Evolutionary conservation across 1,139 yeast genomes (phyloP).

Genomic region (Scheffersomyces stambukii): DNA sequence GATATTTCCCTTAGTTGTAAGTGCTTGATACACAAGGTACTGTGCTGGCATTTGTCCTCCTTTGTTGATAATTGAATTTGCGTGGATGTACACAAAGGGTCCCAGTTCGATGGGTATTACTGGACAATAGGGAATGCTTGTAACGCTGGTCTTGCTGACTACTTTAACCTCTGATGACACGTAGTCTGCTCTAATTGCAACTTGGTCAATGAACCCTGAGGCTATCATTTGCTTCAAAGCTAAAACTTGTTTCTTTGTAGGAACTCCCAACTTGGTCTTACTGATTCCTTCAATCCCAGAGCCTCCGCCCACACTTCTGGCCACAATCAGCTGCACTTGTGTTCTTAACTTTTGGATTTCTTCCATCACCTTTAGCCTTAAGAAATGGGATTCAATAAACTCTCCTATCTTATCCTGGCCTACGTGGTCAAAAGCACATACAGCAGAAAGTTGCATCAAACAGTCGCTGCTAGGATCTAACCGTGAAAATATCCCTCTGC

Average conservation of each 20-base stretch:
- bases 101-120: slow-evolving; percentile 53
- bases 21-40: slow-evolving; percentile 65
- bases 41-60: slow-evolving; percentile 69
- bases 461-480: slow-evolving; percentile 76
- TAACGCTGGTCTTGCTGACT: slow-evolving; percentile 55
- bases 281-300: slow-evolving; percentile 41
- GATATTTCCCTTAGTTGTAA: slow-evolving; percentile 46
- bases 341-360: slow-evolving; percentile 78
- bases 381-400: slow-evolving; percentile 58
- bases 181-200: slow-evolving; percentile 79
- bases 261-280: slow-evolving; percentile 59
- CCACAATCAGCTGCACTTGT: slow-evolving; percentile 72
- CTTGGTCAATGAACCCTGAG: slow-evolving; percentile 89
- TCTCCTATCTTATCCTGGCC: slow-evolving; percentile 37
- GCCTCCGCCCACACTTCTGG: slow-evolving; percentile 51
- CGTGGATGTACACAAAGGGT: slow-evolving; percentile 69
- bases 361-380: slow-evolving; percentile 71
- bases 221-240: slow-evolving; percentile 89
- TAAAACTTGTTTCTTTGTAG: slow-evolving; percentile 62
- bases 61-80: slow-evolving; percentile 56
- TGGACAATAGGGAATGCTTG: slow-evolving; percentile 70
- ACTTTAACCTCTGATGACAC: slow-evolving; percentile 60
- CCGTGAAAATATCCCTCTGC: slow-evolving; percentile 57
- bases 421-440: slow-evolving; percentile 85
- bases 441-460: slow-evolving; percentile 70